phyloP scores from a whole-genome alignment of 176 grass and related monocot species.

The Cenchrus fungigraminus region DNA sequence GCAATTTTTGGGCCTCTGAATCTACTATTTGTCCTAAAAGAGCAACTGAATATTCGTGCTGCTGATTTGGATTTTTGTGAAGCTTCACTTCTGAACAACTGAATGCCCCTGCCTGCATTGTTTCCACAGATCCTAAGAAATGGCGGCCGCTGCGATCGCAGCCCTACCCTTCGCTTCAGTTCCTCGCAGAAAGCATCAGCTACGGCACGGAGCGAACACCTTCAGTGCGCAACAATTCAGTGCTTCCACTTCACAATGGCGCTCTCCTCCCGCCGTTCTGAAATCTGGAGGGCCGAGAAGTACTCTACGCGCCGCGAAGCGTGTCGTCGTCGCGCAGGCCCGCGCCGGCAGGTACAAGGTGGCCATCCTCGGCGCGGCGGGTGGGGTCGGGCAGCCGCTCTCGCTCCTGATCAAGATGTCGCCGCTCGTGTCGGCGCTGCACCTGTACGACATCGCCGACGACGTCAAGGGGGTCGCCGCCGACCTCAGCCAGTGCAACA shows the following conservation, averaged over 20 bases:
- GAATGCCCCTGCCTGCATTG: neutral
- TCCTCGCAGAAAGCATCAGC: constrained; percentile 23
- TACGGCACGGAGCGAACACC: neutral
- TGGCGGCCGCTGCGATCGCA: constrained; percentile 3
- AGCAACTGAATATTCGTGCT: too few species aligned
- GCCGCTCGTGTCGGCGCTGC: constrained; percentile 48
- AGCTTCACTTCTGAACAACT: neutral
- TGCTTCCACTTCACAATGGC: neutral
- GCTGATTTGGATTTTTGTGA: too few species aligned
- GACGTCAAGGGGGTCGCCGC: constrained; percentile 35
- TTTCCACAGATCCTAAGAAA: constrained; percentile 7
- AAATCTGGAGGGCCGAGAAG: neutral
- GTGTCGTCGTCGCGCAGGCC: constrained; percentile 35
- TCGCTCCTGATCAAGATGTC: constrained; percentile 58
- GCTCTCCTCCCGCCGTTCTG: neutral
- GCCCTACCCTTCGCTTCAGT: neutral
- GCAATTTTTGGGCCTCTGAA: too few species aligned
- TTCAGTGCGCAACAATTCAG: neutral
- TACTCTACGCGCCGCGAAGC: neutral
- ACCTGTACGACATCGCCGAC: constrained; percentile 53
- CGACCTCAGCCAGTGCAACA: constrained; percentile 59
- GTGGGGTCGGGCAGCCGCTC: constrained; percentile 47
- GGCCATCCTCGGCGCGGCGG: constrained; percentile 56
- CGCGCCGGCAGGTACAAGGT: constrained; percentile 43
- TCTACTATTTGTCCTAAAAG: too few species aligned